Percentiles rank a stretch among this genome's conserved stretches.
phyloP scores from a whole-genome alignment of 2,329 filamentous ascomycete species.

The Apiospora kogelbergensis region DNA sequence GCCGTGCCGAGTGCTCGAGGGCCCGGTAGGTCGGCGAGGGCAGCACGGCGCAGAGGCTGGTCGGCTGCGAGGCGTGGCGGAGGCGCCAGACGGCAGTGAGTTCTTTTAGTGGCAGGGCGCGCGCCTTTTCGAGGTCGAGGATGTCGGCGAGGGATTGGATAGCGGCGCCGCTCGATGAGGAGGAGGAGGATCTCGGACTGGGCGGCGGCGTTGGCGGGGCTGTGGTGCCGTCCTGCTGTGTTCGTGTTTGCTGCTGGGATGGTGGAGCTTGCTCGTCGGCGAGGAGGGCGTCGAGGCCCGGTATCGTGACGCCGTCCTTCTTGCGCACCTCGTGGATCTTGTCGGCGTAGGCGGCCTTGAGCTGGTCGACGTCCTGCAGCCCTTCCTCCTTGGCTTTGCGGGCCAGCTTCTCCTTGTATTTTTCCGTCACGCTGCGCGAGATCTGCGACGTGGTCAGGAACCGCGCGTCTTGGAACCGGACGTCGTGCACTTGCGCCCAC shows the following conservation, averaged over 20 bases:
- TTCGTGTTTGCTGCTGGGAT: constrained; percentile 10
- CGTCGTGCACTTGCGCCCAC: constrained; percentile 90
- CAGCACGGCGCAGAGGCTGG: constrained; percentile 82
- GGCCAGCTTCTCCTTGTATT: constrained; percentile 84
- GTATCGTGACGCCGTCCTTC: constrained; percentile 58
- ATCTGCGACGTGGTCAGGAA: constrained; percentile 79
- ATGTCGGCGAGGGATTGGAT: constrained; percentile 51
- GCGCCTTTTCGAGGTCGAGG: constrained; percentile 78
- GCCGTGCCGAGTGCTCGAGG: constrained; percentile 70
- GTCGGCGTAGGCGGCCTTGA: constrained; percentile 82
- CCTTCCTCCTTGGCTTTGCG: constrained; percentile 76
- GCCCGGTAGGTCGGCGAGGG: constrained; percentile 70
- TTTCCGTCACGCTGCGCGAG: constrained; percentile 70
- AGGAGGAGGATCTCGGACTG: constrained; percentile 15
- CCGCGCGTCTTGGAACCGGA: constrained; percentile 79
- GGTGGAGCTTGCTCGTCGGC: constrained; percentile 26
- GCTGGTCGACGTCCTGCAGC: constrained; percentile 66
- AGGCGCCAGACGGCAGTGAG: constrained; percentile 89
- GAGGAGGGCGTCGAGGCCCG: constrained; percentile 33
- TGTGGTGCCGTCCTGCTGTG: constrained; percentile 26
- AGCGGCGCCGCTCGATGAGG: constrained; percentile 20
- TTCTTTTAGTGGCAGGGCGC: constrained; percentile 72
- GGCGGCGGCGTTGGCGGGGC: constrained; percentile 17
- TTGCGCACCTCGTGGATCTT: constrained; percentile 74
- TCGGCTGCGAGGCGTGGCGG: constrained; percentile 71